A percentile compares a stretch with the other conserved stretches of the same genome.
These are phyloP conservation scores for Colletotrichum trifolii DNA, from an alignment of 2,329 filamentous ascomycete genomes.

Conservation along the genomic window DNA sequence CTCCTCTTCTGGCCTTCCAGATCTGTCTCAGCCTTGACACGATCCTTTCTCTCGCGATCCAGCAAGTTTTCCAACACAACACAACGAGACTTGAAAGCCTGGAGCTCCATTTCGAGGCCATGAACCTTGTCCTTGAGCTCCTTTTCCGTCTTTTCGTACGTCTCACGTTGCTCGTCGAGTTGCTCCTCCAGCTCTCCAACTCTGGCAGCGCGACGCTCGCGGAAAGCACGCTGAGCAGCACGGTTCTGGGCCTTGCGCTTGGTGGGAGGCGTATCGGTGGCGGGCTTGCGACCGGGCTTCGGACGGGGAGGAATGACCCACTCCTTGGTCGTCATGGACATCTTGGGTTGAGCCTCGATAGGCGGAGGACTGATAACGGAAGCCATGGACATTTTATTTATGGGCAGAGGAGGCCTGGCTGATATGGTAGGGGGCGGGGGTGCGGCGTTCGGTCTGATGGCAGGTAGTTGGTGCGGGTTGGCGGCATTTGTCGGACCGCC, in stretches of 20 bases:
- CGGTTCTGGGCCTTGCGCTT: constrained; percentile 96
- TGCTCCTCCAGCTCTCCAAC: constrained; percentile 81
- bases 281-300: constrained; percentile 92
- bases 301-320: constrained; percentile 87
- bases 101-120: constrained; percentile 72
- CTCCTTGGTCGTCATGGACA: constrained; percentile 81
- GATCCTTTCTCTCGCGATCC: constrained; percentile 65
- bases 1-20: constrained; percentile 44
- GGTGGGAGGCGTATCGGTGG: constrained; percentile 90
- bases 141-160: constrained; percentile 66
- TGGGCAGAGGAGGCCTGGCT: constrained; percentile 41
- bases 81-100: constrained; percentile 72
- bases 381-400: constrained; percentile 60
- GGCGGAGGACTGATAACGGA: constrained; percentile 56
- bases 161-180: constrained; percentile 69
- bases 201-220: constrained; percentile 85
- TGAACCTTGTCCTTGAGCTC: constrained; percentile 68
- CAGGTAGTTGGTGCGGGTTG: constrained; percentile 33
- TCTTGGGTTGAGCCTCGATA: constrained; percentile 54
- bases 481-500: constrained; percentile 35
- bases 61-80: constrained; percentile 72
- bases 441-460: constrained; percentile 38
- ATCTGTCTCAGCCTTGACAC: constrained; percentile 56
- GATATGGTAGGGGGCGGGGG: constrained; percentile 47
- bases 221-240: constrained; percentile 89